Percentiles rank a stretch among this genome's conserved stretches.
Conservation (phyloP, 495 filamentous ascomycete species). For the Aspergillus ostianus region DNA sequence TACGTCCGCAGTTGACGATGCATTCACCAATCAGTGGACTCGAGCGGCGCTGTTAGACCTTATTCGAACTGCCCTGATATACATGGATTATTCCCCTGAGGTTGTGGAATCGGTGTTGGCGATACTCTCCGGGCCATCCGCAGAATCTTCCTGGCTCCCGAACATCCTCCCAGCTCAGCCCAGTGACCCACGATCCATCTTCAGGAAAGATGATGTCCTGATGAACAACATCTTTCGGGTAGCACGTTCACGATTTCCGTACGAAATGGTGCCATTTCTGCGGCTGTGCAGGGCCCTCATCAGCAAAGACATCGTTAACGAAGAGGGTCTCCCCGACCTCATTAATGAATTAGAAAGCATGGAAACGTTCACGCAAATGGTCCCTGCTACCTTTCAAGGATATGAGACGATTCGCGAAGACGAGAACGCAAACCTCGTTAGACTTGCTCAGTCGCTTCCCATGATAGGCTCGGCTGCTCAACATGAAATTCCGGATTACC, state of each 20-base stretch:
- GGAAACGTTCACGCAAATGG: conserved; percentile 67
- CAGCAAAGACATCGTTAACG: conserved; percentile 39
- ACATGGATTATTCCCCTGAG: conserved; percentile 65
- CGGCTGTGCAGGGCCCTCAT: conserved; percentile 58
- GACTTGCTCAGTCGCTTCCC: conserved; percentile 39
- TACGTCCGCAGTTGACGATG: conserved; percentile 42
- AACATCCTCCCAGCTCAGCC: conserved; percentile 32
- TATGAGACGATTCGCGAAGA: conserved; percentile 80
- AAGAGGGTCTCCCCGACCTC: conserved; percentile 50
- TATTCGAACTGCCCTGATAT: conserved; percentile 53
- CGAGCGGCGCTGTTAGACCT: conserved; percentile 64
- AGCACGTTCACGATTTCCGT: conserved; percentile 76
- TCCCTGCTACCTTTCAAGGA: conserved; percentile 61
- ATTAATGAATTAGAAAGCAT: conserved; percentile 59
- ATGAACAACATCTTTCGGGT: conserved; percentile 55
- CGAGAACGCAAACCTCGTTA: conserved; percentile 68
- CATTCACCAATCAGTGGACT: conserved; percentile 40
- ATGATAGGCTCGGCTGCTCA: conserved; percentile 34
- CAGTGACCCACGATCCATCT: conserved; percentile 49
- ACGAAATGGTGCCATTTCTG: conserved; percentile 80
- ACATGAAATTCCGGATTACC: conserved; percentile 18
- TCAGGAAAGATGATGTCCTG: conserved; percentile 54
- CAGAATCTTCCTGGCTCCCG: conserved; percentile 29
- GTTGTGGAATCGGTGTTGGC: conserved; percentile 61
- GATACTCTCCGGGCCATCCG: conserved; percentile 46